Percentiles rank a stretch among this genome's conserved stretches.
Evolutionary conservation across 2,329 filamentous ascomycete species (phyloP).

Genomic region (Lomentospora prolificans): DNA sequence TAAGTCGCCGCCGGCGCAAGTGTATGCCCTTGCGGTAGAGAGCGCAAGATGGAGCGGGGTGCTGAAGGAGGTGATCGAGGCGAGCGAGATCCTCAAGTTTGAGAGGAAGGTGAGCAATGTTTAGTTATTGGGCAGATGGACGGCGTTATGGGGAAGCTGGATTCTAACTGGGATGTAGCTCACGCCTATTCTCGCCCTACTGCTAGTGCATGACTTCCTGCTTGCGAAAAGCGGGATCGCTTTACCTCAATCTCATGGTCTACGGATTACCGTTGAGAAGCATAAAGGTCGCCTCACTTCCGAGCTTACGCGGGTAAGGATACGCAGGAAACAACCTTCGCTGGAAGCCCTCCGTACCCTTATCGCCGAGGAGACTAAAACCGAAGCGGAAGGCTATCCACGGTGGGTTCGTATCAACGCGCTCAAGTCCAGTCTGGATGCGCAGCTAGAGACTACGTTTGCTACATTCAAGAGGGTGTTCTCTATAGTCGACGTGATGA

Average conservation of each 20-base stretch:
- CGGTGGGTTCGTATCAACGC: conserved; percentile 88
- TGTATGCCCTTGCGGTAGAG: conserved; percentile 82
- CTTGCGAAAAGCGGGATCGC: conserved; percentile 75
- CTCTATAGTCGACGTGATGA: conserved; percentile 47
- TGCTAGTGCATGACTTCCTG: conserved; percentile 79
- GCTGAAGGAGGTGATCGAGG: conserved; percentile 83
- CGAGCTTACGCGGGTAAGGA: conserved; percentile 70
- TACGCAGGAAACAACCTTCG: conserved; percentile 60
- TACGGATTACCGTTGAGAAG: conserved; percentile 64
- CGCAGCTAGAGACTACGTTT: conserved; percentile 70
- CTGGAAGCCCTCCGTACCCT: conserved; percentile 55
- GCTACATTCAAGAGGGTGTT: conserved; percentile 46
- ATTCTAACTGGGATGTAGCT: too few species aligned
- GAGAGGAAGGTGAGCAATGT: conserved; percentile 65
- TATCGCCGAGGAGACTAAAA: conserved; percentile 40
- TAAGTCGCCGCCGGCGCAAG: conserved; percentile 69
- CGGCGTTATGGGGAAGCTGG: too few species aligned
- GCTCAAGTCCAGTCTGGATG: conserved; percentile 58
- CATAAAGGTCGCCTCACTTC: conserved; percentile 74
- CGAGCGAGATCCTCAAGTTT: conserved; percentile 60
- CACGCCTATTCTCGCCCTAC: conserved; percentile 66
- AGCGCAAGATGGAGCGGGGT: conserved; percentile 83
- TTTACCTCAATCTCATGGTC: conserved; percentile 66
- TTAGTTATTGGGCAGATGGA: background rate
- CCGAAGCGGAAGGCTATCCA: conserved; percentile 54